Evolutionary conservation across 2,329 filamentous ascomycete genomes (phyloP).

Genomic region (Penicillium sp.): DNA sequence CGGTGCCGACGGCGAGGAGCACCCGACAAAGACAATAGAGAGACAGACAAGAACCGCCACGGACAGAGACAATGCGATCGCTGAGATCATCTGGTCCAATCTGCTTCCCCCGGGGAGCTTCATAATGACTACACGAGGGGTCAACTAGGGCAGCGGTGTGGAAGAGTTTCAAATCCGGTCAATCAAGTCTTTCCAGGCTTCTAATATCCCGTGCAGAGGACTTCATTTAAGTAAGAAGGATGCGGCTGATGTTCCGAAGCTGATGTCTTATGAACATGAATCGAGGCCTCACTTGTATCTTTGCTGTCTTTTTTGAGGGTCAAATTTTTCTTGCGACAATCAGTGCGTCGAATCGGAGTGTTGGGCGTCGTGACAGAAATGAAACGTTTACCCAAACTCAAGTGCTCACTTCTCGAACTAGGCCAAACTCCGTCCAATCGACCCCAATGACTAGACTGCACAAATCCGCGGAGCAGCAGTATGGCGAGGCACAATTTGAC

Average conservation of each 20-base stretch:
- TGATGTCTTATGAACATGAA: not conserved
- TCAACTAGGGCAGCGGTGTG: not conserved
- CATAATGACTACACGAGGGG: not conserved
- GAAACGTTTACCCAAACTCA: not conserved
- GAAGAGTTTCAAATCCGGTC: not conserved
- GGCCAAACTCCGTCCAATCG: not conserved
- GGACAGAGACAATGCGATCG: not conserved
- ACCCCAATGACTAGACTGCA: not conserved
- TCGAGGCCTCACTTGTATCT: not conserved
- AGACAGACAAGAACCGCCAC: conserved; percentile 2
- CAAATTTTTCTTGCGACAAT: not conserved
- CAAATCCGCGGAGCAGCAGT: not conserved
- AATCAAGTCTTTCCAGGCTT: not conserved
- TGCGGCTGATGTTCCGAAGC: not conserved
- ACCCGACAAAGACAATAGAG: conserved; percentile 2
- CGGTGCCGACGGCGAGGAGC: conserved; percentile 3
- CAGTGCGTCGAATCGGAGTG: too few relatives aligned
- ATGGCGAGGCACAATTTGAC: not conserved
- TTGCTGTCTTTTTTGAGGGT: not conserved
- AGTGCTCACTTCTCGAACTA: not conserved
- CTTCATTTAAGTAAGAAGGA: not conserved
- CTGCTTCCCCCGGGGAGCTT: not conserved
- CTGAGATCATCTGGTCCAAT: not conserved
- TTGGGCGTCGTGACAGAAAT: too few relatives aligned
- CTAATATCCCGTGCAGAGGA: not conserved